Evolutionary conservation across 2,329 filamentous ascomycete species (phyloP), one percentile per base, ranked within the genome.

Genomic region (Graphilbum fragrans): DNA sequence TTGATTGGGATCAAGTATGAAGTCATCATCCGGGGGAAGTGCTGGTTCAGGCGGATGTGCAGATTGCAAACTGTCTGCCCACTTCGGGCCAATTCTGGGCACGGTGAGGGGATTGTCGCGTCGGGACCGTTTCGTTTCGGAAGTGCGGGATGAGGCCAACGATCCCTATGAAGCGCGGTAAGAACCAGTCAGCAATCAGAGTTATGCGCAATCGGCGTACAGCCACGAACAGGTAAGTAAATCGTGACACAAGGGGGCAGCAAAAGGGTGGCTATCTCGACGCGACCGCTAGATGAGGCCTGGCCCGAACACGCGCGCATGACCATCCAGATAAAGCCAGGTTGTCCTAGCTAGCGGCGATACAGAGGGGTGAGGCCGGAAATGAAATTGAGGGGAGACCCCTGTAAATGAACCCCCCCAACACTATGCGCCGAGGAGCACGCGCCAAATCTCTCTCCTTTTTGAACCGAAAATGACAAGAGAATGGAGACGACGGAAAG

Each of bases 81-180:
- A 48, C 49, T 50, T 54, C 44, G 58, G 50, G 42, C 51, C 35
- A 42, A 55, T 42, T 50, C 58, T 47, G 18, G 54, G 54, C 23
- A 52, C 18, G 9, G 53, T 43, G 18, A 57, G 45, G 7, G 29
- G 34, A 3, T 20, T 41, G 20, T 18, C 6, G 20, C 21, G n/a
- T 9, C 19, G 31, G 8, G 21, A 18, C 27, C 22, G 11, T 18
- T 36, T 39, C 6, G 12, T 17, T 18, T 31, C 31, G 16, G 42
- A 20, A 16, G 12, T 23, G 16, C 18, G 33, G 11, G 43, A 14
- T 9, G n/a, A n/a, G 20, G 36, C 29, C 12, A 31, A n/a, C 23
- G 37, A 17, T 27, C 33, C 40, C 46, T 47, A 35, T 16, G n/a
- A 14, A 19, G 16, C n/a, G n/a, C n/a, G n/a, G n/a, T 16, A 4